Base-by-base conservation (phyloP, 176 grass and related monocot genomes). In the Oryza brachyantha region DNA sequence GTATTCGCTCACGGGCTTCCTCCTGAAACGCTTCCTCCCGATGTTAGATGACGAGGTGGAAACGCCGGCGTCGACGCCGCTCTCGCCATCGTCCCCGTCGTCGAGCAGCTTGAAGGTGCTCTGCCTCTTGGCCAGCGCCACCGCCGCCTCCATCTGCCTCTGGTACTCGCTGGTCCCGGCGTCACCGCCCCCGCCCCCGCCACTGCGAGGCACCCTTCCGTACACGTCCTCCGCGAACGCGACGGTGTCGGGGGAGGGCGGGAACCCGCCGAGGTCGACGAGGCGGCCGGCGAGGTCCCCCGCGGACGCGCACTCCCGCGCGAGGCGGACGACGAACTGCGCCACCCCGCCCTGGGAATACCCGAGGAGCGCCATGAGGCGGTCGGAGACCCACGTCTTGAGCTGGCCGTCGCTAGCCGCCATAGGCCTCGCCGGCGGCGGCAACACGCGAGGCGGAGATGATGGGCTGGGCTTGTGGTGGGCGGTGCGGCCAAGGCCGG, bases 381-480 rank as follows among this genome's bases (percentile, higher is more conserved):
- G 73, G 66, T 87, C 85, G 21, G 85, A 87, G 26, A 87, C 72
- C 79, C 79, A 76, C 73, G 85, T 77, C 57, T 77, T 87, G 66
- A 87, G 66, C 34, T 41, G 41, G 42, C 57, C 13, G 22, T 82
- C 64, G 70, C 61, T 63, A n/a, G 38, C 19, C 19, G 14, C 5
- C 31, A 32, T 32, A n/a, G 31, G 19, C 71, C 0, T 0, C 34
- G 7, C 3, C 26, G 35, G 32, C 64, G 64, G 37, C 25, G 45
- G 16, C 16, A 5, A 14, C 16, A 6, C 46, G 17, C 19, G 46
- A 32, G 52, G 76, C 21, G 76, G 38, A 6, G 31, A 2, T 13
- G 1, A 46, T 35, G 26, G 17, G 31, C 5, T 31, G 17, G 21
- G 10, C 8, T 57, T 8, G 14, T 17, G 19, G 60, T 39, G 2